Conservation (phyloP, 495 filamentous ascomycete genomes). For the Trichoderma erinaceum region DNA sequence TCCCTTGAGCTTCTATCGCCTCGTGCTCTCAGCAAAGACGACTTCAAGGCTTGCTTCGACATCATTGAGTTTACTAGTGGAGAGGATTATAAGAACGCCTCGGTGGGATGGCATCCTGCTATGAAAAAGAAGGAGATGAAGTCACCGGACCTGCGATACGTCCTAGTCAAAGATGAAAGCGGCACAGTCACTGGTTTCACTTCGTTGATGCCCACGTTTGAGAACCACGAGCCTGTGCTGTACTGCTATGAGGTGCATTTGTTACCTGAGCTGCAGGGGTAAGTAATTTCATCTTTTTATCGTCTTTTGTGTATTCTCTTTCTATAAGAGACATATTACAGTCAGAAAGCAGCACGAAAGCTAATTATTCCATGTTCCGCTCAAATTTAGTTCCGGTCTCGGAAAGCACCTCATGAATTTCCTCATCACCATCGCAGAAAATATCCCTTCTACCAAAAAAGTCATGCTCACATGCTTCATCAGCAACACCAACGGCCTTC, state of each 20-base stretch:
- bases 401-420: constrained; percentile 39
- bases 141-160: constrained; percentile 61
- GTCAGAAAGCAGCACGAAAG: neutral
- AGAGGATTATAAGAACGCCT: constrained; percentile 58
- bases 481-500: constrained; percentile 52
- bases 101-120: constrained; percentile 59
- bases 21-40: constrained; percentile 38
- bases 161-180: constrained; percentile 44
- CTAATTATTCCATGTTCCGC: neutral
- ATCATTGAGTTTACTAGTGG: constrained; percentile 66
- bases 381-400: constrained; percentile 38
- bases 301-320: neutral
- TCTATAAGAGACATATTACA: no score
- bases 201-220: constrained; percentile 78
- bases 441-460: constrained; percentile 54
- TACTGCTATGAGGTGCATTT: constrained; percentile 92
- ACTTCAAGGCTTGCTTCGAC: constrained; percentile 61
- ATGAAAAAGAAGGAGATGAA: constrained; percentile 73
- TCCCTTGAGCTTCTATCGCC: constrained; percentile 43
- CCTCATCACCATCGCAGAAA: constrained; percentile 35
- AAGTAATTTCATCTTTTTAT: constrained; percentile 15
- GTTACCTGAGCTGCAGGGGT: constrained; percentile 45
- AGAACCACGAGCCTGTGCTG: constrained; percentile 64
- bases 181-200: constrained; percentile 55
- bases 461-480: constrained; percentile 82